These are phyloP conservation scores for Leccinum barrowsii DNA, from an alignment of 768 basidiomycete species.

Conservation along the genomic window DNA sequence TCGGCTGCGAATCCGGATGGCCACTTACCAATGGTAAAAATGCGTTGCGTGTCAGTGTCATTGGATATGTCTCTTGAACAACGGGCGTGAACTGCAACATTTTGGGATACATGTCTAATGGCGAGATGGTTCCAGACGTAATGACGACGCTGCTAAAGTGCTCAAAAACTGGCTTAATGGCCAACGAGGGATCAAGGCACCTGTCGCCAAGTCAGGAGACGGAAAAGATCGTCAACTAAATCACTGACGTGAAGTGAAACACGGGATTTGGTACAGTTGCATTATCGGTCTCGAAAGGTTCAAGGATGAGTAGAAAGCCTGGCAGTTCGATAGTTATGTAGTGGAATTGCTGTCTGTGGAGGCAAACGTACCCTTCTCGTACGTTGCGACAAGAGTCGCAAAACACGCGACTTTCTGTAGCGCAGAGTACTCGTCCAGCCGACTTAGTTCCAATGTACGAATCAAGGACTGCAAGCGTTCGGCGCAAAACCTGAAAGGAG, in stretches of 20 bases:
- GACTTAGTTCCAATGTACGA: conserved; percentile 82
- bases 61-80: conserved; percentile 94
- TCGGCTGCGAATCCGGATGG: background rate
- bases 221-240: conserved; percentile 1
- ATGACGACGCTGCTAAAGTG: conserved; percentile 98
- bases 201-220: conserved; percentile 39
- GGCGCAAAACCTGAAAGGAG: conserved; percentile 76
- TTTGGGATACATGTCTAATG: conserved; percentile 99
- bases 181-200: conserved; percentile 95
- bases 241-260: conserved; percentile 89
- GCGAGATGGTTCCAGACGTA: conserved; percentile 97
- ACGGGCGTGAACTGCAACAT: conserved; percentile 98
- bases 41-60: conserved; percentile 95
- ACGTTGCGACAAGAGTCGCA: conserved; percentile 95
- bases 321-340: background rate
- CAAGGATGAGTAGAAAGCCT: conserved; percentile 96
- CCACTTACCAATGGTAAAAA: conserved; percentile 84
- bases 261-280: conserved; percentile 98
- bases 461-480: conserved; percentile 94
- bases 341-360: background rate
- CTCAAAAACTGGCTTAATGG: conserved; percentile 97
- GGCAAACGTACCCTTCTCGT: conserved; percentile 76
- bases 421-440: conserved; percentile 87
- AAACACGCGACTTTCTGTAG: conserved; percentile 95
- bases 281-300: conserved; percentile 98